Evolutionary conservation across 371 early-diverging fungal species (phyloP).

Genomic region (Sporodiniella umbellata): DNA sequence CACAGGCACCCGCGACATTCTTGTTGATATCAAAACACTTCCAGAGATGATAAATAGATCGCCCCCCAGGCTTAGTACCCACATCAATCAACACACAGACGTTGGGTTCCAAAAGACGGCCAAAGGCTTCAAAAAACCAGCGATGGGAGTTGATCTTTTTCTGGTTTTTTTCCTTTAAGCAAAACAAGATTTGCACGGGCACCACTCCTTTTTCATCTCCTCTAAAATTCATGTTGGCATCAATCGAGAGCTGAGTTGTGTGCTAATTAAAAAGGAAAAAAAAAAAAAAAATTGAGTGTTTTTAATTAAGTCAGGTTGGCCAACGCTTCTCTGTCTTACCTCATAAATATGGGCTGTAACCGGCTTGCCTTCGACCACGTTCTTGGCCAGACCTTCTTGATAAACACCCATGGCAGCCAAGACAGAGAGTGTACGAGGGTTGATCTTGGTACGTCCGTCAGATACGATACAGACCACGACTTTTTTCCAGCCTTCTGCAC

Average conservation of each 20-base stretch:
- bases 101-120: slow-evolving; percentile 70
- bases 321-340: slow-evolving; percentile 17
- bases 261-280: slow-evolving; percentile 30
- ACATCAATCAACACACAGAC: slow-evolving; percentile 81
- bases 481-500: slow-evolving; percentile 72
- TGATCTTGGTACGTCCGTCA: slow-evolving; percentile 63
- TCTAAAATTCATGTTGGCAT: slow-evolving; percentile 56
- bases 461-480: slow-evolving; percentile 69
- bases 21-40: slow-evolving; percentile 76
- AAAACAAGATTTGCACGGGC: slow-evolving; percentile 78
- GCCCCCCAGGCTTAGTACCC: slow-evolving; percentile 72
- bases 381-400: slow-evolving; percentile 77
- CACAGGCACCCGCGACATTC: slow-evolving; percentile 80
- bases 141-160: slow-evolving; percentile 86
- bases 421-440: slow-evolving; percentile 64
- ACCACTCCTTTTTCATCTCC: slow-evolving; percentile 67
- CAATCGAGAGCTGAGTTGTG: slow-evolving; percentile 76
- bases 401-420: slow-evolving; percentile 79
- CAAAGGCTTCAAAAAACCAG: slow-evolving; percentile 88
- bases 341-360: slow-evolving; percentile 82
- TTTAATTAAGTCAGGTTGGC: neutral
- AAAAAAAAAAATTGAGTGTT: too few relatives aligned
- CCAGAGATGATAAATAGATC: slow-evolving; percentile 67
- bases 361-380: slow-evolving; percentile 60
- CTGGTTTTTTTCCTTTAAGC: slow-evolving; percentile 71